Evolutionary conservation across 2,329 filamentous ascomycete genomes (phyloP).

Genomic region (Trichoderma polysporum): DNA sequence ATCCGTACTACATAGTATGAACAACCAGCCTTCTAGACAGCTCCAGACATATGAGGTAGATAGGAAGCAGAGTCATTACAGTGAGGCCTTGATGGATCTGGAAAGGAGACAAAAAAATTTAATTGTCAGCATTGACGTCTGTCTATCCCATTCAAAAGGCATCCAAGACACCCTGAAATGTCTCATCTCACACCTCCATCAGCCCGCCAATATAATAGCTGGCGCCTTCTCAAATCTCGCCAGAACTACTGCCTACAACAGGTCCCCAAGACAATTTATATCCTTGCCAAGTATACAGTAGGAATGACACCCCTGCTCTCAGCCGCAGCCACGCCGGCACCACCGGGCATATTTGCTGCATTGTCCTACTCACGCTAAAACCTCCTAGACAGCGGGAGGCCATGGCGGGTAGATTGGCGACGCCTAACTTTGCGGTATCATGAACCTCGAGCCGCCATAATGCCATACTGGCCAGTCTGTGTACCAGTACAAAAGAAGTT

Average conservation of each 20-base stretch:
- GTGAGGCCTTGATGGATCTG: too few species aligned
- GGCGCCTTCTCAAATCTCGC: too few species aligned
- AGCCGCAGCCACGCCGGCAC: slow-evolving; percentile 16
- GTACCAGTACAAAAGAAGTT: neutral
- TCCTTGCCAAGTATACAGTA: slow-evolving; percentile 4
- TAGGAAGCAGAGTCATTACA: too few species aligned
- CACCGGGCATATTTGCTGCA: neutral
- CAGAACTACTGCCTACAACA: neutral
- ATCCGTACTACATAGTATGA: too few species aligned
- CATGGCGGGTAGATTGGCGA: slow-evolving; percentile 9
- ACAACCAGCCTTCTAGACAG: too few species aligned
- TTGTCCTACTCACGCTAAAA: neutral
- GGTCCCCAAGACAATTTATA: neutral
- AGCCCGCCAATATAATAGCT: too few species aligned
- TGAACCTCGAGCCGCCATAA: neutral
- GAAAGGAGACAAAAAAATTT: neutral
- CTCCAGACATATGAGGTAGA: too few species aligned
- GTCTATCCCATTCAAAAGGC: neutral
- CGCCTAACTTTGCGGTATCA: neutral
- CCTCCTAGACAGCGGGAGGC: neutral
- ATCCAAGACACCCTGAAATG: neutral
- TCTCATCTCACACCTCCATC: neutral
- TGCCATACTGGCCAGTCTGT: neutral
- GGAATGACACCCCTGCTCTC: slow-evolving; percentile 2
- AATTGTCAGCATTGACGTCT: neutral